Evolutionary conservation across 257 asterid genomes (phyloP).

Genomic region (Eucommia ulmoides): DNA sequence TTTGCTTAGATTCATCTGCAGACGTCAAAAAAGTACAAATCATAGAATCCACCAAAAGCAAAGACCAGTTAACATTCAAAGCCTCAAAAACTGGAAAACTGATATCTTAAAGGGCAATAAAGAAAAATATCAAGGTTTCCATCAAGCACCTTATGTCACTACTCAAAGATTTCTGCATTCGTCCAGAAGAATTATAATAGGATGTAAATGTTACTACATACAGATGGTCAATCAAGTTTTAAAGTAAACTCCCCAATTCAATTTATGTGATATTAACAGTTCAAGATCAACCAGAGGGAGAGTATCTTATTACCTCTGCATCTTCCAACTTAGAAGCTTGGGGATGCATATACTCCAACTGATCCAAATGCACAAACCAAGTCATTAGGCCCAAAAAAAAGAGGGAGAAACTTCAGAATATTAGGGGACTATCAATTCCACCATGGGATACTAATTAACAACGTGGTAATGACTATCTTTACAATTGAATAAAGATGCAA

Average conservation of each 20-base stretch:
- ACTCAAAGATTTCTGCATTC: no score
- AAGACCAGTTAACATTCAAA: no score
- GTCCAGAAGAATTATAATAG: no score
- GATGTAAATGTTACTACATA: no score
- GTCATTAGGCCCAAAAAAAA: not conserved
- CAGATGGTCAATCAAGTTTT: not conserved
- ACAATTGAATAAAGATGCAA: not conserved
- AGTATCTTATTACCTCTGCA: slow-evolving; percentile 21
- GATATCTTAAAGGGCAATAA: no score
- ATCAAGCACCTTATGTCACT: no score
- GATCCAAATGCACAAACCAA: slow-evolving; percentile 46
- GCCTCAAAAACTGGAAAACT: not conserved
- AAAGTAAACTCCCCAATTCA: no score
- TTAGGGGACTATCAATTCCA: not conserved
- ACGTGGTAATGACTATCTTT: not conserved
- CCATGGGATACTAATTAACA: not conserved
- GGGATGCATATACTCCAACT: slow-evolving; percentile 33
- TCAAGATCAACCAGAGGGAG: not conserved
- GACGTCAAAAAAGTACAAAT: no score
- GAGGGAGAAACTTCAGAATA: not conserved
- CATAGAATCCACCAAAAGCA: no score
- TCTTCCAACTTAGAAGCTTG: slow-evolving; percentile 42
- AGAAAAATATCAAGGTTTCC: no score
- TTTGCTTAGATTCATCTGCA: slow-evolving; percentile 32
- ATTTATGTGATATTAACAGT: no score